Base-by-base conservation (phyloP, 2,329 filamentous ascomycete genomes). In the Colletotrichum theobromicola region DNA sequence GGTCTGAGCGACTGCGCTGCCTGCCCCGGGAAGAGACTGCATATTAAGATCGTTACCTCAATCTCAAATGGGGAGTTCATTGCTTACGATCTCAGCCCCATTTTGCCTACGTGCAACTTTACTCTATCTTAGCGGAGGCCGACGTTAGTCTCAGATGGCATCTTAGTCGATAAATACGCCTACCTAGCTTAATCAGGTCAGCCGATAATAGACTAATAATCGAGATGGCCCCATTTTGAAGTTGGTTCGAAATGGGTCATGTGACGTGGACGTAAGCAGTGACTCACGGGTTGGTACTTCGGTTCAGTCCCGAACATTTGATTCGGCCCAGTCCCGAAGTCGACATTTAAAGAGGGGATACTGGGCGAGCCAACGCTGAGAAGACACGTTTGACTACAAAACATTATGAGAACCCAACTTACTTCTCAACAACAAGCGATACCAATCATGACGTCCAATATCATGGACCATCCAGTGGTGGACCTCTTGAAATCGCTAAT, bases 401-500 rank as follows among this genome's bases (percentile, higher is more conserved):
- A 13, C 0, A 21, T 21, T 10, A 2, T 13, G n/a, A 50, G 42
- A 50, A n/a, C n/a, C 42, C 24, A 13, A 13, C 6, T n/a, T 13
- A n/a, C 0, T n/a, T 50, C 24, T 0, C 42, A 4, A 13, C 42
- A 50, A 50, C n/a, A 50, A 7, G 42, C 4, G 2, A 4, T 13
- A 50, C 24, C 42, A 60, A 60, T 10, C 28, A 63, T 63, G 57
- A 35, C 57, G 2, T 35, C 55, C 32, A 26, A 32, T n/a, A 75
- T 30, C 73, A 79, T 68, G 62, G 62, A 67, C 28, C 69, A 71
- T 26, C 79, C 75, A 2, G 80, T 79, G 5, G 77, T 83, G 24
- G 65, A 77, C 30, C 79, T 84, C 32, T 77, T 84, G 18, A 78
- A 81, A 63, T 77, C 79, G 30, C 80, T 85, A 32, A 84, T 85